Base-by-base conservation (phyloP, 208 protist species). In the Vickermania spadyakhi region DNA sequence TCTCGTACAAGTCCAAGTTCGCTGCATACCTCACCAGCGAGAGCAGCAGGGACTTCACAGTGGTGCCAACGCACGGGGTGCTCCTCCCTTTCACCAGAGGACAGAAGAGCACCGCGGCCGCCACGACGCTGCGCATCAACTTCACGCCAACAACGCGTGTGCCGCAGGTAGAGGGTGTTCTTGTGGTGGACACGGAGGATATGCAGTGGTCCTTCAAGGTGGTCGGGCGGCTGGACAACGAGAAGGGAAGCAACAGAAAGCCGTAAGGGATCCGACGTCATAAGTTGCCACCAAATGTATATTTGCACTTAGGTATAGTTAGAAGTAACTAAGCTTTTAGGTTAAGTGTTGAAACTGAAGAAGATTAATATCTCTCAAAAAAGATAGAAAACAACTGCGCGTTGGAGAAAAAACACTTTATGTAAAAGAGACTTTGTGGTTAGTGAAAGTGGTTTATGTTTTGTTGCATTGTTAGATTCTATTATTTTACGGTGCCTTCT, bases 141-240 rank as follows among this genome's bases (percentile, higher is more conserved):
- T 88, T 88, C 57, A 52, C 64, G 27, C 82, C 84, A 1, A 77
- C 84, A 1, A 70, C 79, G 18, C 79, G 86, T 28, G 75, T 87
- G 27, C 77, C 86, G 52, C 74, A 83, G 62, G 73, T 83, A 53
- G 86, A 93, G 65, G 86, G 91, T 2, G 76, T 77, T 26, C 77
- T 96, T 11, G 74, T 92, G 60, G 75, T 96, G 30, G 88, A 95
- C 70, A 95, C 91, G 13, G 88, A 96, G 21, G 84, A 94, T 30
- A 96, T 96, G 88, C 87, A 94, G 70, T 96, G 91, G 91, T 79
- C 80, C 4, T 96, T 92, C 64, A 76, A 75, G 30, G 86, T 96
- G 0, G 64, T 89, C 3, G 91, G 77, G 11, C 84, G 81, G 61
- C 58, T 87, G 13, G 72, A 73, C 5, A 58, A 73, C 41, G 4